Evolutionary conservation across 2,329 filamentous ascomycete genomes (phyloP), one percentile per base, ranked within the genome.

Genomic region (Colletotrichum sp.): DNA sequence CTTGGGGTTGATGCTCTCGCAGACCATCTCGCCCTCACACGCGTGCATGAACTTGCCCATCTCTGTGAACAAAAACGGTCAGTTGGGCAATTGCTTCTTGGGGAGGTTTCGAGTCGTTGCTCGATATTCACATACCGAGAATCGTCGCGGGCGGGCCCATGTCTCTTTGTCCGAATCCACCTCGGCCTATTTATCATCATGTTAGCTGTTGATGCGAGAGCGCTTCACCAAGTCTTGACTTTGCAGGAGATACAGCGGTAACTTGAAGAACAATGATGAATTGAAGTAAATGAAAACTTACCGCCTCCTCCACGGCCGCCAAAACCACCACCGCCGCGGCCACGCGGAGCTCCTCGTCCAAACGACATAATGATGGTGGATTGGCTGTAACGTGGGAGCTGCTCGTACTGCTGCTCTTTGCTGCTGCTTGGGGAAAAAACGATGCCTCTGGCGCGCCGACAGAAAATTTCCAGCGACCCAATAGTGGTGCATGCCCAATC

Each of bases 21-120:
- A 98, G 81, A 99, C 94, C 91, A 99, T 97, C 87, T 99, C 97
- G 85, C 96, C 96, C 87, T 99, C 97, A 88, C 95, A 96, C 75
- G 96, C 93, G 88, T 99, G 97, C 84, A 98, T 87, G 87, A 99
- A 98, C 79, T 92, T 92, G 86, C 97, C 97, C 94, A 99, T 95
- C 88, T 98, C 97, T 93, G 69, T 21, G 48, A 28, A 36, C 13
- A 81, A 78, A 48, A 48, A 10, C 30, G 9, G 8, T 36, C 16
- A 32, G 69, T 77, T 71, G 68, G 65, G 26, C 8, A 18, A 18
- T 24, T 43, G 30, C 28, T 63, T 18, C 24, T 24, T 12, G 8
- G 70, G 24, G 9, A 21, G 32, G 15, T 24, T 9, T 43, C 30
- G 6, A 55, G 48, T 16, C 26, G 32, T 36, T n/a, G 28, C 26